Conservation (phyloP, 2,329 filamentous ascomycete species). For the Aspergillus spinulosporus region DNA sequence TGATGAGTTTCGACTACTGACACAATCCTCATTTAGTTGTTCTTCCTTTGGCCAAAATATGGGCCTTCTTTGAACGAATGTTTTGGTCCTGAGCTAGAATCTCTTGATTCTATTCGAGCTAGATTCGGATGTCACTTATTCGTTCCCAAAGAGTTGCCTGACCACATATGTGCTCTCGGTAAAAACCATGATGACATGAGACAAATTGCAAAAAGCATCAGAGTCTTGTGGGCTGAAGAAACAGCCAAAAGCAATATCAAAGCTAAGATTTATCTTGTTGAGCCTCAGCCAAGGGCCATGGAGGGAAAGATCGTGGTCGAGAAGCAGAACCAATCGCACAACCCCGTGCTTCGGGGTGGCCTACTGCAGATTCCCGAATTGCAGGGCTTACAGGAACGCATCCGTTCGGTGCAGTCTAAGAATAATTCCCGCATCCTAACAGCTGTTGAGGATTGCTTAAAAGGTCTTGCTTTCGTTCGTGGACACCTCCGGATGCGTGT, state of each 20-base stretch:
- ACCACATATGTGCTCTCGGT: slow-evolving; percentile 36
- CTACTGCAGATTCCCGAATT: slow-evolving; percentile 19
- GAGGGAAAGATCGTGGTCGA: slow-evolving; percentile 29
- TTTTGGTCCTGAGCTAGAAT: slow-evolving; percentile 46
- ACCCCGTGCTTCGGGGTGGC: slow-evolving; percentile 26
- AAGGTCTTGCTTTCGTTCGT: slow-evolving; percentile 33
- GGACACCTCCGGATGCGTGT: slow-evolving; percentile 45
- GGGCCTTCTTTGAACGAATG: slow-evolving; percentile 43
- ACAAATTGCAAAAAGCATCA: slow-evolving; percentile 35
- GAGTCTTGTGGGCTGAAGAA: slow-evolving; percentile 31
- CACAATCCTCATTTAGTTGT: slow-evolving; percentile 26
- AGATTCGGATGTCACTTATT: slow-evolving; percentile 45
- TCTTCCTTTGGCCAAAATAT: slow-evolving; percentile 49
- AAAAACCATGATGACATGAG: slow-evolving; percentile 35
- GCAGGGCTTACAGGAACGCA: slow-evolving; percentile 25
- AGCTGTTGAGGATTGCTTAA: slow-evolving; percentile 34
- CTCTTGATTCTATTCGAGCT: slow-evolving; percentile 47
- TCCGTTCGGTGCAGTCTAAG: slow-evolving; percentile 26
- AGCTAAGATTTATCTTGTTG: slow-evolving; percentile 37
- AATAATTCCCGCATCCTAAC: slow-evolving; percentile 34
- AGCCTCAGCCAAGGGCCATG: slow-evolving; percentile 24
- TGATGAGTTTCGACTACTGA: background rate
- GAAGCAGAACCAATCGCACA: slow-evolving; percentile 20
- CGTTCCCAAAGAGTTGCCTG: slow-evolving; percentile 31
- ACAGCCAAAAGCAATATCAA: slow-evolving; percentile 31